Evolutionary conservation across 2,329 filamentous ascomycete genomes (phyloP).

Genomic region (Scleromitrula shiraiana): DNA sequence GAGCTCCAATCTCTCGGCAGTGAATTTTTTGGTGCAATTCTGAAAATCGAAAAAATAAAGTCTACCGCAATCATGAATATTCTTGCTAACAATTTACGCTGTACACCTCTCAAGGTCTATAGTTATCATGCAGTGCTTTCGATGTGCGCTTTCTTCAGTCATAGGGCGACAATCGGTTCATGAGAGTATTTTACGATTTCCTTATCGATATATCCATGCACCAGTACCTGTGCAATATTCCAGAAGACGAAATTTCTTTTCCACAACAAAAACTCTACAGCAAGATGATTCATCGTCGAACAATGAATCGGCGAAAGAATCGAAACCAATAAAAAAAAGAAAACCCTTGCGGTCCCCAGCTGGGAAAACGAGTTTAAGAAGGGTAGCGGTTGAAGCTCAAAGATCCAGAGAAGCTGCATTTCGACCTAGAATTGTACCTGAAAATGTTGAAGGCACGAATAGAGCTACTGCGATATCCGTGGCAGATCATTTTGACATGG

Average conservation of each 20-base stretch:
- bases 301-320: background rate
- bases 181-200: conserved; percentile 13
- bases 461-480: conserved; percentile 52
- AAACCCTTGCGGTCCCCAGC: conserved; percentile 42
- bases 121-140: conserved; percentile 21
- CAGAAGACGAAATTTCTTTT: conserved; percentile 56
- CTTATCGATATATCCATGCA: conserved; percentile 28
- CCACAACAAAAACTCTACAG: conserved; percentile 51
- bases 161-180: conserved; percentile 13
- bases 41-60: background rate
- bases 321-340: conserved; percentile 28
- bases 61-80: conserved; percentile 2
- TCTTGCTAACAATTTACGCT: background rate
- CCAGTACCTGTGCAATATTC: conserved; percentile 34
- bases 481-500: conserved; percentile 58
- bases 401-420: conserved; percentile 38
- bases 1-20: conserved; percentile 11
- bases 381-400: conserved; percentile 83
- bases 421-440: conserved; percentile 14
- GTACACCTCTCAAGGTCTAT: background rate
- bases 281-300: conserved; percentile 20
- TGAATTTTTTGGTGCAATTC: background rate
- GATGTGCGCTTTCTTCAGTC: conserved; percentile 15
- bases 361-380: conserved; percentile 67
- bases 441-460: conserved; percentile 32